Evolutionary conservation across 2,329 filamentous ascomycete species (phyloP).

Genomic region (Periglandula ipomoeae): DNA sequence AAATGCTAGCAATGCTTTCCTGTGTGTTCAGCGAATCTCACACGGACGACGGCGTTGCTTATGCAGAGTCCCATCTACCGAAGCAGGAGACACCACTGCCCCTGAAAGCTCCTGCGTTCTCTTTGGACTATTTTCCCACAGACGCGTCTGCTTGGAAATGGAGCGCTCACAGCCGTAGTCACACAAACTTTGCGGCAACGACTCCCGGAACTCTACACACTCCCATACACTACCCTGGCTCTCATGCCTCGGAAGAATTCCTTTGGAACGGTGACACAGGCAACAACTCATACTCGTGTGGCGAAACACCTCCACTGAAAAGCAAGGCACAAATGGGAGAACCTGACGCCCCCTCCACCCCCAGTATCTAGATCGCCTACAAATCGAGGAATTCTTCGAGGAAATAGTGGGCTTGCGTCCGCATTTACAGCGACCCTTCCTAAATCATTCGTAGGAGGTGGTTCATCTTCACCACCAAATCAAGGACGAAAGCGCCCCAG

Average conservation of each 20-base stretch:
- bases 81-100: slow-evolving; percentile 54
- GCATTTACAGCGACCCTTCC: slow-evolving; percentile 48
- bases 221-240: slow-evolving; percentile 43
- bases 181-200: slow-evolving; percentile 43
- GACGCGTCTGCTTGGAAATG: slow-evolving; percentile 49
- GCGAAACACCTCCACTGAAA: slow-evolving; percentile 50
- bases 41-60: slow-evolving; percentile 45
- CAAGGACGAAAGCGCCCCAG: slow-evolving; percentile 45
- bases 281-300: slow-evolving; percentile 51
- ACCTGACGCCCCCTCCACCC: slow-evolving; percentile 37
- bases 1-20: slow-evolving; percentile 65
- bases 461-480: slow-evolving; percentile 35
- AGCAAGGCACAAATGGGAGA: slow-evolving; percentile 37
- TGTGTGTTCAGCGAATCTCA: slow-evolving; percentile 58
- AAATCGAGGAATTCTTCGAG: slow-evolving; percentile 41
- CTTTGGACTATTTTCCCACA: slow-evolving; percentile 56
- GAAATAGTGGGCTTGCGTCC: slow-evolving; percentile 46
- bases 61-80: slow-evolving; percentile 45
- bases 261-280: slow-evolving; percentile 43
- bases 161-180: slow-evolving; percentile 41
- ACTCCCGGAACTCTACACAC: slow-evolving; percentile 50
- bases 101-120: slow-evolving; percentile 58
- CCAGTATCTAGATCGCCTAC: slow-evolving; percentile 53
- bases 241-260: slow-evolving; percentile 47
- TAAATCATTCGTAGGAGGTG: slow-evolving; percentile 29